Evolutionary conservation across 192 early-diverging fungal genomes (phyloP), one percentile per base, ranked within the genome.

Genomic region (Coemansia sp.): DNA sequence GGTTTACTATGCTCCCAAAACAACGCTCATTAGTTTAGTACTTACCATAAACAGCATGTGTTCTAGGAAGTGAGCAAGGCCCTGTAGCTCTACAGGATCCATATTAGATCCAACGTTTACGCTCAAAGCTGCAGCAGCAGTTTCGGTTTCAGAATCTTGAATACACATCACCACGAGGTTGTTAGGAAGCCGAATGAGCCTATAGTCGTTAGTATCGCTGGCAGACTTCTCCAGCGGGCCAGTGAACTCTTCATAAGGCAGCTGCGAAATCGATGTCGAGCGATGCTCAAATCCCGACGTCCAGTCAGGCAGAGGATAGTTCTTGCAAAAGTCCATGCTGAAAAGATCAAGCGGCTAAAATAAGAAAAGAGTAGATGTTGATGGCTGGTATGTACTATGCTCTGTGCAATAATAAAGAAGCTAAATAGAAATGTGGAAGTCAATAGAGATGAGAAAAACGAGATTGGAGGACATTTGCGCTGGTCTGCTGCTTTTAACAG

Each of bases 31-130:
- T 50, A 13, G 48, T 13, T 26, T 23, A 3, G 7, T 26, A 51
- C 38, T 57, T 46, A 59, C 64, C 74, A 87, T 82, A 60, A 88
- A 89, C 16, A 89, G 70, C 33, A 91, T 55, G 64, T 91, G 89
- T 60, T 88, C 89, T 63, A 85, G 82, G 45, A 88, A 87, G 61
- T 89, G 88, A 1, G 89, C 88, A 20, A 91, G 69, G 0, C 89
- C 89, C 50, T 72, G 83, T 10, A 89, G 69, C 45, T 86, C 73
- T 65, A 79, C 77, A 16, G 85, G 86, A 60, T 87, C 86, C 39
- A 66, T 80, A 24, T 85, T 64, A 43, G 79, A 65, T 16, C 89
- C 89, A 48, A 90, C 85, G 55, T 86, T 79, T 23, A 89, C 86
- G 62, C 81, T 79, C 18, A 88, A 57, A 0, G 83, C 73, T 3